Base-by-base conservation (phyloP, 2,329 filamentous ascomycete species). In the Trichoderma pleuroti region DNA sequence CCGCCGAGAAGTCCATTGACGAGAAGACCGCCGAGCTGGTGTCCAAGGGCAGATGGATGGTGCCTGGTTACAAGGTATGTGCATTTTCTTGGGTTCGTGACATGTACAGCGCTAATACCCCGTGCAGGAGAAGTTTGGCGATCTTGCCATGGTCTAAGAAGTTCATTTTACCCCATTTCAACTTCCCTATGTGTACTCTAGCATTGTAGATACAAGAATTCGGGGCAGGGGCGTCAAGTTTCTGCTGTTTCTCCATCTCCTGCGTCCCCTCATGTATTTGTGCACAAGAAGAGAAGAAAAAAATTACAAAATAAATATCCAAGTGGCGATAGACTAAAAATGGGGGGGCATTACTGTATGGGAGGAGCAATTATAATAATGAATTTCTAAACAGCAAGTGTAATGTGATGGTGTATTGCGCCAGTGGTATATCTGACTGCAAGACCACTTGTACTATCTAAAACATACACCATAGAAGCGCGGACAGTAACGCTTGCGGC, bases 31-130 rank as follows among this genome's bases (percentile, higher is more conserved):
- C 91, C 79, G 91, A 96, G 86, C 90, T 99, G 82, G 94, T 99
- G 75, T 93, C 93, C 84, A 98, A 97, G 91, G 95, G 95, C 83
- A 93, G 94, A 90, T 99, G 96, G 96, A 89, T 91, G 86, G 94
- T 97, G 80, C 94, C 96, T 74, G 96, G 96, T 82, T 99, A 99
- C 92, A 97, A 98, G 93, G 95, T 95, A 86, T 78, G 91, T 81
- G 71, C 7, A 34, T 7, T 8, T n/a, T 26, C 2, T 12, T 11
- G 5, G 12, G 5, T 60, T 68, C 28, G 5, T 21, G 42, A 12
- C 34, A 24, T 56, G 1, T 56, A 5, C 8, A 60, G 56, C 76
- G 72, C 86, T 92, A 82, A 91, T 81, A 70, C 74, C 72, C 76
- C 61, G 60, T 79, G 76, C 79, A 98, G 95, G 96, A 99, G 90